These are phyloP conservation scores for Sesbania bispinosa DNA, from an alignment of 306 rosid species.

Conservation along the genomic window DNA sequence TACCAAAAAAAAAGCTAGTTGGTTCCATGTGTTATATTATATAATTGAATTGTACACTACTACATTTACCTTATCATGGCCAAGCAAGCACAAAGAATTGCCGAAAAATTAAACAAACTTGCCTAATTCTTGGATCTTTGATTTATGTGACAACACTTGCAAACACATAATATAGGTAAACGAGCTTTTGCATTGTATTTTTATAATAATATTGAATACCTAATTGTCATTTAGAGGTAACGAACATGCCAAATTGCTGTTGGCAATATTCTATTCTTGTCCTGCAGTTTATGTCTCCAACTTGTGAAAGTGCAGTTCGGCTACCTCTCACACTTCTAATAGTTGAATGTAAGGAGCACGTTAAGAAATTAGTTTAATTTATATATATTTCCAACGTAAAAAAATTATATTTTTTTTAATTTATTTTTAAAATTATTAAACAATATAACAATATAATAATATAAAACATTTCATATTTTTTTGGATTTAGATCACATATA, in stretches of 20 bases:
- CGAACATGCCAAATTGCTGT: background rate
- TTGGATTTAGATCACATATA: too few species aligned
- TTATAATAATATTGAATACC: background rate
- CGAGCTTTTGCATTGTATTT: background rate
- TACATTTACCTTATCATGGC: background rate
- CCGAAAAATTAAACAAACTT: background rate
- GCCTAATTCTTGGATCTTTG: background rate
- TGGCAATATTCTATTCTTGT: background rate
- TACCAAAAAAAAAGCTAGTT: too few species aligned
- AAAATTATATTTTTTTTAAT: too few species aligned
- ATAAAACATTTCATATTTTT: too few species aligned
- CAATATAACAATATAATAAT: too few species aligned
- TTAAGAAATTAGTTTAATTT: background rate
- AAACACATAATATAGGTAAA: background rate
- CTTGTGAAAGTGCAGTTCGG: background rate
- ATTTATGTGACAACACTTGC: background rate
- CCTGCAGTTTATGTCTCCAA: background rate
- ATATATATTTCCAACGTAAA: too few species aligned
- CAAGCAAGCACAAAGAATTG: background rate
- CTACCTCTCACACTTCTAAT: too few species aligned
- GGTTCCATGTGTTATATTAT: too few species aligned
- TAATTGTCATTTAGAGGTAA: background rate
- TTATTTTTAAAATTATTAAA: too few species aligned
- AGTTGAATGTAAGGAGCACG: too few species aligned
- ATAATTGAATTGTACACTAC: background rate